phyloP scores from a whole-genome alignment of 2,329 filamentous ascomycete genomes.

The Exserohilum turcica region DNA sequence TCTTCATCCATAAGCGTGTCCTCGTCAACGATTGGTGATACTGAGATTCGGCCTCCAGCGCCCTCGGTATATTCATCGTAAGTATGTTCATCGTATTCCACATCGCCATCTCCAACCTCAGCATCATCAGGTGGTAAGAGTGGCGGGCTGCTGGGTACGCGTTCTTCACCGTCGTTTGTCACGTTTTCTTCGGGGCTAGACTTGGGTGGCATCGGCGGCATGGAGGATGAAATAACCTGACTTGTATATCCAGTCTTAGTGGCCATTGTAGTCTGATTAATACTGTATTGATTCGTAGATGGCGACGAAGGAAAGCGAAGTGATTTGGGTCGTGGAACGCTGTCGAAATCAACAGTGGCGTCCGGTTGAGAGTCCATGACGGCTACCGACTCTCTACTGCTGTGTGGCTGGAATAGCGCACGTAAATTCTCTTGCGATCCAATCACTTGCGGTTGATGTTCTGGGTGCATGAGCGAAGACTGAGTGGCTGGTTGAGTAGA shows the following conservation, averaged over 20 bases:
- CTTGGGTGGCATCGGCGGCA: conserved; percentile 37
- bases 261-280: conserved; percentile 43
- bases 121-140: conserved; percentile 22
- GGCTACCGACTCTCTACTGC: conserved; percentile 47
- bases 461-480: conserved; percentile 28
- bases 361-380: conserved; percentile 55
- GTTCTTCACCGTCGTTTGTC: conserved; percentile 28
- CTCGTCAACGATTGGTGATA: conserved; percentile 13
- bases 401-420: conserved; percentile 21
- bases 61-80: conserved; percentile 28
- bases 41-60: conserved; percentile 9
- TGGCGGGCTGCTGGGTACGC: conserved; percentile 48
- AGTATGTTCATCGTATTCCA: conserved; percentile 31
- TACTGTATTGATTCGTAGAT: conserved; percentile 42
- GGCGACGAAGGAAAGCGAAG: conserved; percentile 46
- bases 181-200: conserved; percentile 25
- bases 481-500: conserved; percentile 26
- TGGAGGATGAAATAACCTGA: conserved; percentile 39
- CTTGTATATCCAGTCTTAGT: conserved; percentile 39
- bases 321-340: conserved; percentile 33
- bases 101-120: conserved; percentile 31
- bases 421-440: conserved; percentile 24
- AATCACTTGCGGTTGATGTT: conserved; percentile 23
- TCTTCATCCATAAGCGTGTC: conserved; percentile 29
- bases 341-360: conserved; percentile 29